These are phyloP conservation scores for Cynara cardunculus DNA, from an alignment of 129 eudicot species.

Conservation along the genomic window DNA sequence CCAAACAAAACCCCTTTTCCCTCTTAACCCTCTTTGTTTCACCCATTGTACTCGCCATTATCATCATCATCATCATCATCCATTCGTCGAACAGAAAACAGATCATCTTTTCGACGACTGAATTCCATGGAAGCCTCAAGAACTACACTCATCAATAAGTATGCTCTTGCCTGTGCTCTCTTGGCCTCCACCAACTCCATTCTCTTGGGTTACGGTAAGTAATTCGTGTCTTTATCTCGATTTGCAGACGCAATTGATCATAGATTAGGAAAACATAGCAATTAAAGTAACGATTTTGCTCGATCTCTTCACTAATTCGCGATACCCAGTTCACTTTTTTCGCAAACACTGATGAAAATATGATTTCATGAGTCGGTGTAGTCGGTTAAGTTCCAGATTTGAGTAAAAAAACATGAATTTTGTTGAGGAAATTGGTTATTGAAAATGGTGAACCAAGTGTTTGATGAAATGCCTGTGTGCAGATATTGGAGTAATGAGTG, in stretches of 20 bases:
- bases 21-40: background rate
- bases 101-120: background rate
- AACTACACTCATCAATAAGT: slow-evolving; percentile 43
- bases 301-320: background rate
- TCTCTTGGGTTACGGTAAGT: slow-evolving; percentile 80
- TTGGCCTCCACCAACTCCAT: slow-evolving; percentile 86
- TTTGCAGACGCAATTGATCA: background rate
- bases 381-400: background rate
- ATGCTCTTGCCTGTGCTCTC: slow-evolving; percentile 78
- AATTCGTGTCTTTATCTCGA: background rate
- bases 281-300: background rate
- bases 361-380: no score
- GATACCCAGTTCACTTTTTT: background rate
- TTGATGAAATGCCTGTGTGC: slow-evolving; percentile 19
- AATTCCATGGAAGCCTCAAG: slow-evolving; percentile 14
- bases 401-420: background rate
- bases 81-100: no score
- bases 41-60: background rate
- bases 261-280: background rate
- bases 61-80: background rate
- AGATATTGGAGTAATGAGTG: slow-evolving; percentile 97
- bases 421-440: background rate
- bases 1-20: slow-evolving; percentile 6
- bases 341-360: no score
- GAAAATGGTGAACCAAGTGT: background rate